Evolutionary conservation across 495 filamentous ascomycete species (phyloP).

Genomic region (Aspergillus biplanus): DNA sequence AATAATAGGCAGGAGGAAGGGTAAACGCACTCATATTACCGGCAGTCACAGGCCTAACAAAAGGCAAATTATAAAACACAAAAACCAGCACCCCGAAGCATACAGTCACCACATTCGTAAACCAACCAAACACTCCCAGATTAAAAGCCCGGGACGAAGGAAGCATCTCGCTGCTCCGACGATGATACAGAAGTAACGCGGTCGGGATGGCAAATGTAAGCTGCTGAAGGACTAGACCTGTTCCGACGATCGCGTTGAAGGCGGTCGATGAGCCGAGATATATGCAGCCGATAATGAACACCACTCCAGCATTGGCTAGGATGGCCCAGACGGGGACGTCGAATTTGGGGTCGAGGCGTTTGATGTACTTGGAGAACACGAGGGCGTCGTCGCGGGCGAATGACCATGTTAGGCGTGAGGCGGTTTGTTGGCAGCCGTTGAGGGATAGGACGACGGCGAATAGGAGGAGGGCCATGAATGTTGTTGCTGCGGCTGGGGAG

Average conservation of each 20-base stretch:
- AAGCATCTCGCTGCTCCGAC: too few species aligned
- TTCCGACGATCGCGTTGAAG: constrained; percentile 46
- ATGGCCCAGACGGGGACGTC: constrained; percentile 61
- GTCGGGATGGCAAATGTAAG: too few species aligned
- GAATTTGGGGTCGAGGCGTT: constrained; percentile 27
- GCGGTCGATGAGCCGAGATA: constrained; percentile 70
- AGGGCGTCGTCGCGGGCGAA: constrained; percentile 69
- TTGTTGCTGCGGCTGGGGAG: constrained; percentile 56
- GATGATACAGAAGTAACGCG: too few species aligned
- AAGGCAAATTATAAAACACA: too few species aligned
- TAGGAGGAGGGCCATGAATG: constrained; percentile 55
- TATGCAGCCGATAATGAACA: constrained; percentile 68
- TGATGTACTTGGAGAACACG: constrained; percentile 34
- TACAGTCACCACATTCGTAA: too few species aligned
- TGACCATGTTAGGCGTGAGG: constrained; percentile 71
- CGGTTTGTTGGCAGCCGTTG: constrained; percentile 23
- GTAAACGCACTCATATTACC: too few species aligned
- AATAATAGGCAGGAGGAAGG: too few species aligned
- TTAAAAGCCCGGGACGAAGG: too few species aligned
- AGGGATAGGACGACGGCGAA: constrained; percentile 57
- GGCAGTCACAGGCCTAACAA: too few species aligned
- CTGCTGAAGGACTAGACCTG: too few species aligned
- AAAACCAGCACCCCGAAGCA: too few species aligned
- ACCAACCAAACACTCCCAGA: too few species aligned
- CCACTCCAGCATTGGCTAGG: constrained; percentile 58